Evolutionary conservation across 768 basidiomycete species (phyloP), one percentile per base, ranked within the genome.

Genomic region (Megacollybia marginata): DNA sequence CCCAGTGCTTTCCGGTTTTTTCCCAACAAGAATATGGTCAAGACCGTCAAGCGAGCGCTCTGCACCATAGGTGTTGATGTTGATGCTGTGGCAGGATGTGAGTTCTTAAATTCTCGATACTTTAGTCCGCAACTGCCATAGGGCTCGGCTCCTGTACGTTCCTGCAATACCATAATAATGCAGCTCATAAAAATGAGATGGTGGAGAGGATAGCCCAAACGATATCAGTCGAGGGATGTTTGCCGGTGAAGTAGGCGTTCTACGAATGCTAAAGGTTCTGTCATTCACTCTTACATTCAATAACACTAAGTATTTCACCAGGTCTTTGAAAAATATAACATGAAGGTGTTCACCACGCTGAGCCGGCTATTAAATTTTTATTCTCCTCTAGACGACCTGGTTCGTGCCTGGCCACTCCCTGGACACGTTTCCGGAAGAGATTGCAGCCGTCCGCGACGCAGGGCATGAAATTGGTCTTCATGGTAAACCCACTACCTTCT

Each of bases 31-130:
- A 48, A 28, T 18, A 23, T 34, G 47, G 47, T 40, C 32, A 79
- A 73, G 56, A 23, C n/a, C 33, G 47, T 40, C 32, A 79, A 73
- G 56, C 65, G 68, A 48, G 72, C 79, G 18, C 69, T 83, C 15
- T 67, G 82, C 33, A 71, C 78, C 13, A 80, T 83, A 59, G 84
- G 83, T 20, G 80, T 86, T 9, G 85, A 90, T 52, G 83, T 88
- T 2, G 86, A 90, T 50, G 84, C 85, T 2, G 85, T 87, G 4
- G 77, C 84, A 15, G 86, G 85, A 55, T 88, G 86, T 85, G 79
- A 60, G 45, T 48, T n/a, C 23, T 28, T 6, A 3, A 28, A 3
- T 28, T 6, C 23, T 6, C 23, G 6, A 6, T 6, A 28, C 23
- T 28, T 28, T 28, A 28, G 23, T 3, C 23, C 6, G 6, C 23